These are phyloP conservation scores for Daldinia sp. DNA, from an alignment of 2,329 filamentous ascomycete species.

Conservation along the genomic window DNA sequence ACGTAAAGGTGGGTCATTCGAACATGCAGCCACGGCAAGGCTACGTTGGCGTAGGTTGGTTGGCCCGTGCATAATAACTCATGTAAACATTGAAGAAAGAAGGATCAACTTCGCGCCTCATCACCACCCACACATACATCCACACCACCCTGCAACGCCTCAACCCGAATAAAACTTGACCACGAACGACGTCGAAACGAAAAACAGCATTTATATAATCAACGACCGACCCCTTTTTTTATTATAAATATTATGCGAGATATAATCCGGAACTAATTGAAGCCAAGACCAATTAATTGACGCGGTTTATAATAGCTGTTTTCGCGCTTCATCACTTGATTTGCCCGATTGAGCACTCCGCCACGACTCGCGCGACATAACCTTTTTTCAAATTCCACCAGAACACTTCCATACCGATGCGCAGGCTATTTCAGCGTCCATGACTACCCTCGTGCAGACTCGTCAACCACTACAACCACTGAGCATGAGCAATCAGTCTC, in stretches of 20 bases:
- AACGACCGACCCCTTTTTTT: background rate
- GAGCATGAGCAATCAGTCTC: slow-evolving; percentile 72
- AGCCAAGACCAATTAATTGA: slow-evolving; percentile 27
- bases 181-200: slow-evolving; percentile 12
- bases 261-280: slow-evolving; percentile 18
- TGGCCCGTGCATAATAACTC: slow-evolving; percentile 32
- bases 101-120: slow-evolving; percentile 44
- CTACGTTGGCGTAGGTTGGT: slow-evolving; percentile 37
- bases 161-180: slow-evolving; percentile 14
- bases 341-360: slow-evolving; percentile 1
- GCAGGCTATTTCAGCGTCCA: slow-evolving; percentile 60
- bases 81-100: slow-evolving; percentile 45
- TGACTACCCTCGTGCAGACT: slow-evolving; percentile 74
- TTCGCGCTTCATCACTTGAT: slow-evolving; percentile 10
- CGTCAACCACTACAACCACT: slow-evolving; percentile 71
- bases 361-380: slow-evolving; percentile 28
- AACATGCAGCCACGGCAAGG: slow-evolving; percentile 12
- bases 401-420: slow-evolving; percentile 38
- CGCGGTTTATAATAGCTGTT: slow-evolving; percentile 17
- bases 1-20: background rate
- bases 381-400: slow-evolving; percentile 4
- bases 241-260: slow-evolving; percentile 15
- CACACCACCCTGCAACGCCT: slow-evolving; percentile 12
- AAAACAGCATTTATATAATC: slow-evolving; percentile 28
- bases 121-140: slow-evolving; percentile 27